Evolutionary conservation across 139 green algal species (phyloP), one percentile per base, ranked within the genome.

Genomic region (Picochlorum sp.): DNA sequence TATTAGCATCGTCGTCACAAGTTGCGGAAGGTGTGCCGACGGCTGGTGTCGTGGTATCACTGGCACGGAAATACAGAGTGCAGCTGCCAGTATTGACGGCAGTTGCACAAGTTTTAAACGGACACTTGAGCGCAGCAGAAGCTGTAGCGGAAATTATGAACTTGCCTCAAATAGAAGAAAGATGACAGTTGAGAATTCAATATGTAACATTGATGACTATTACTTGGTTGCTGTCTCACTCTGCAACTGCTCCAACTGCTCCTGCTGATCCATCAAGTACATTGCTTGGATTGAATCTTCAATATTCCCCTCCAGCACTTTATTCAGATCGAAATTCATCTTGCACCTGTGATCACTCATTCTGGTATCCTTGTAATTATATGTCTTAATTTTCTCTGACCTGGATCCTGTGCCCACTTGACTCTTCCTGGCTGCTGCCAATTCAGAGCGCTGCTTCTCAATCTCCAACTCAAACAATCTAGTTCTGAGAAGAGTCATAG

Each of bases 351-450:
- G 94, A 69, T 99, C 71, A 30, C 62, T 91, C 64, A 96, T 82
- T 24, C 94, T 81, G 44, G 70, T 89, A 73, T 98, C 94, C 70
- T 98, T 98, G 76, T 88, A 99, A 77, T 99, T 98, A 81, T 99
- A 99, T 0, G 94, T 99, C 62, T 96, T 95, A 70, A 99, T 97
- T 74, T 96, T 95, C 83, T 99, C 94, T 3, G 70, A 88, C n/a
- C 94, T 79, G 49, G 86, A 85, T 13, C 89, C 92, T 4, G 80
- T 95, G 44, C 92, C 94, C 6, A 98, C 89, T 24, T 66, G 60
- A 45, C 24, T 50, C 37, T 85, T 89, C 13, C 90, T 78, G 24
- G 77, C 59, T 1, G 77, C 78, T 15, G 78, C 70, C 31, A 90
- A 73, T 68, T 94, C 88, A 60, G 78, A 76, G 24, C 87, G 77